Evolutionary conservation across 2,329 filamentous ascomycete species (phyloP).

Genomic region (Lecanicillium sp.): DNA sequence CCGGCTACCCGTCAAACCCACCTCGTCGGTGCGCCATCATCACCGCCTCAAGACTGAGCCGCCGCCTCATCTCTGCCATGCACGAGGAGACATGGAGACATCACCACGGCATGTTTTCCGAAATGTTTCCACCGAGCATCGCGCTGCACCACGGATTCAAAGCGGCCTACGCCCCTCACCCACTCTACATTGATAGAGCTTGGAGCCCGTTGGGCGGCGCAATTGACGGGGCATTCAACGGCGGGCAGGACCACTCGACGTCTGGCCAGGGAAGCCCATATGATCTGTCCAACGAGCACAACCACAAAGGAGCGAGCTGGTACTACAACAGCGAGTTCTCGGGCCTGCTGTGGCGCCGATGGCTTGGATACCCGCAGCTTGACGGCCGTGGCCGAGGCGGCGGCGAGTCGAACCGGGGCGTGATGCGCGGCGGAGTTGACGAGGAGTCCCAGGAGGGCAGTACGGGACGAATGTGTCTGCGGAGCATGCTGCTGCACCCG

Average conservation of each 20-base stretch:
- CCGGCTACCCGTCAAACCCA: slow-evolving; percentile 59
- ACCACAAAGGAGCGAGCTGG: slow-evolving; percentile 76
- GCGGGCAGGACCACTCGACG: slow-evolving; percentile 59
- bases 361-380: slow-evolving; percentile 58
- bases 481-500: slow-evolving; percentile 75
- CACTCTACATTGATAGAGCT: slow-evolving; percentile 69
- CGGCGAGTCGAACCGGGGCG: slow-evolving; percentile 43
- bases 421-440: slow-evolving; percentile 43
- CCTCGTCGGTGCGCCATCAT: slow-evolving; percentile 67
- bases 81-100: slow-evolving; percentile 64
- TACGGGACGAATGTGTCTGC: slow-evolving; percentile 68
- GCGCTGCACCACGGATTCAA: slow-evolving; percentile 73
- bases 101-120: slow-evolving; percentile 68
- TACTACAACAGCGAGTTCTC: slow-evolving; percentile 79
- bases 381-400: slow-evolving; percentile 44
- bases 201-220: slow-evolving; percentile 61
- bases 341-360: slow-evolving; percentile 70
- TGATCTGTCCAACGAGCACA: slow-evolving; percentile 66
- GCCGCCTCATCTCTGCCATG: slow-evolving; percentile 63
- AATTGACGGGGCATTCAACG: slow-evolving; percentile 73
- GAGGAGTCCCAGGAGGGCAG: slow-evolving; percentile 40
- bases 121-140: slow-evolving; percentile 70
- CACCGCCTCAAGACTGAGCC: slow-evolving; percentile 62
- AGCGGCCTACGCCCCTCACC: slow-evolving; percentile 74
- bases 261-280: slow-evolving; percentile 62